Conservation (phyloP, 768 basidiomycete species). For the Boletales sp. region DNA sequence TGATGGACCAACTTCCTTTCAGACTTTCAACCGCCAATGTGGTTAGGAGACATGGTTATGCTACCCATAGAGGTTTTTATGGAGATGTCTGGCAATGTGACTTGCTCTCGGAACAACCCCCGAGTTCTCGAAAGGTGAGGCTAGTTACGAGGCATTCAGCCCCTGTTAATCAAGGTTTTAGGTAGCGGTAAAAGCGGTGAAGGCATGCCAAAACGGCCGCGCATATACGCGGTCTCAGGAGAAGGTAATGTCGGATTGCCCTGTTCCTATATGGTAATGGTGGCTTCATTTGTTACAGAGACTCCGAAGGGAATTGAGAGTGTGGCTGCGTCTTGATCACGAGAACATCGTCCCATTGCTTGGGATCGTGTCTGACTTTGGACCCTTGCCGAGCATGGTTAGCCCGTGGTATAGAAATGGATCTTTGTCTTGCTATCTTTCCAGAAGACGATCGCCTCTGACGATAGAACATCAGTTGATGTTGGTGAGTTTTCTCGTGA, state of each 20-base stretch:
- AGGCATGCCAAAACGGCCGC: neutral
- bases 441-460: neutral
- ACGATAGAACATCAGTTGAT: neutral
- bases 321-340: slow-evolving; percentile 16
- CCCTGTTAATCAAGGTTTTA: neutral
- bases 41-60: slow-evolving; percentile 1
- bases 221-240: neutral
- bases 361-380: slow-evolving; percentile 29
- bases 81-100: slow-evolving; percentile 26
- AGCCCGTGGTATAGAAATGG: slow-evolving; percentile 32
- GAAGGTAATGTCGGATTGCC: slow-evolving; percentile 9
- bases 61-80: slow-evolving; percentile 11
- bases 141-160: neutral
- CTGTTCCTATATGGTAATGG: neutral
- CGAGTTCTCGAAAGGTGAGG: slow-evolving; percentile 4
- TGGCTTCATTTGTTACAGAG: slow-evolving; percentile 5
- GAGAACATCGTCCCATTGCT: slow-evolving; percentile 30
- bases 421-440: slow-evolving; percentile 22
- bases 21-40: neutral
- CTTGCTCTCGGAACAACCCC: slow-evolving; percentile 4
- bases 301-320: slow-evolving; percentile 27
- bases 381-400: slow-evolving; percentile 28
- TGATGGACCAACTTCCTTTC: slow-evolving; percentile 7
- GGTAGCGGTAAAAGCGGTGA: slow-evolving; percentile 23
- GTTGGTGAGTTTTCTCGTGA: slow-evolving; percentile 9